These are phyloP conservation scores for Fibroporia radiculosa DNA, from an alignment of 768 basidiomycete species.

Conservation along the genomic window DNA sequence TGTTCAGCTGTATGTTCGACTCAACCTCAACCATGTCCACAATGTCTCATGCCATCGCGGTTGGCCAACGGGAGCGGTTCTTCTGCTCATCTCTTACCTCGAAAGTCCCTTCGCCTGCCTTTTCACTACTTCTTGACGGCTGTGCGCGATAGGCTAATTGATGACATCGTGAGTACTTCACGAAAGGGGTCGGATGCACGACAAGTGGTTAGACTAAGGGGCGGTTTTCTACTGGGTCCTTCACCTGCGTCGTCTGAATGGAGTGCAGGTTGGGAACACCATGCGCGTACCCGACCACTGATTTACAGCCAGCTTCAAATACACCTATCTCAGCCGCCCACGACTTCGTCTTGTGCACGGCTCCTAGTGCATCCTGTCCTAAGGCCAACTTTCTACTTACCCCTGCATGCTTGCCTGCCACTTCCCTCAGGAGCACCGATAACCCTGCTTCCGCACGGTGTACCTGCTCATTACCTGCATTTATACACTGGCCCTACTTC, in stretches of 20 bases:
- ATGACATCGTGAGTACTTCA: conserved; percentile 45
- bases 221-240: conserved; percentile 56
- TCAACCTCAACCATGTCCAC: conserved; percentile 30
- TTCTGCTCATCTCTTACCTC: conserved; percentile 31
- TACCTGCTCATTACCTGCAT: conserved; percentile 68
- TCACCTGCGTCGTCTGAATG: conserved; percentile 43
- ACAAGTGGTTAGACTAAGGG: conserved; percentile 42
- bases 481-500: conserved; percentile 62
- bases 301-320: conserved; percentile 55
- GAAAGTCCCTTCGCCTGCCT: conserved; percentile 33
- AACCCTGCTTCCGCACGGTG: conserved; percentile 59
- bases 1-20: conserved; percentile 41
- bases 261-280: conserved; percentile 58
- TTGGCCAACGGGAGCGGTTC: conserved; percentile 4
- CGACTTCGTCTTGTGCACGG: conserved; percentile 25
- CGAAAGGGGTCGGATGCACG: conserved; percentile 20
- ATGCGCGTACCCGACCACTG: conserved; percentile 43
- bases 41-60: conserved; percentile 24
- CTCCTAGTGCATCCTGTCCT: conserved; percentile 64
- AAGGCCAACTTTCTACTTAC: conserved; percentile 48
- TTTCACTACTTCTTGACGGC: conserved; percentile 51
- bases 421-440: conserved; percentile 58
- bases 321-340: conserved; percentile 29
- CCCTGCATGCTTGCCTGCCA: conserved; percentile 34
- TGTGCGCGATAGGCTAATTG: conserved; percentile 44